phyloP scores from a whole-genome alignment of 495 filamentous ascomycete genomes.

The Schizothecium vesticola region DNA sequence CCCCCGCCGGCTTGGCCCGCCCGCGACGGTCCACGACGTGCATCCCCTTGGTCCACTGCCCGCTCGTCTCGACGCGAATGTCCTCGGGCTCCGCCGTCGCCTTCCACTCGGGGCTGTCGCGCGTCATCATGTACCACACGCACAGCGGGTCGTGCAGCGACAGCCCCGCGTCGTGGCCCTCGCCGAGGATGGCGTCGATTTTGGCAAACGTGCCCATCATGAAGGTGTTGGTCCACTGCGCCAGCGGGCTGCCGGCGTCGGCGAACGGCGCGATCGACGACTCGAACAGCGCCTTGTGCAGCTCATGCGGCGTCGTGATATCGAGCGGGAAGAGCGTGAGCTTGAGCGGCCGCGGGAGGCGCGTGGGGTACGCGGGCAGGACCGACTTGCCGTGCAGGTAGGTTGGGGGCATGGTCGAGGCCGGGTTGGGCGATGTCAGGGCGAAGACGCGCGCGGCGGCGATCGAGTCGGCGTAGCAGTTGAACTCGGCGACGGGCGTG shows the following conservation, averaged over 20 bases:
- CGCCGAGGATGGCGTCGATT: conserved; percentile 55
- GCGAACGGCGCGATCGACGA: conserved; percentile 46
- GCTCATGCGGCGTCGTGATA: conserved; percentile 70
- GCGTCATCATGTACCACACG: conserved; percentile 77
- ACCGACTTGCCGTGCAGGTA: conserved; percentile 27
- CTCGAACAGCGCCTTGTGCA: conserved; percentile 57
- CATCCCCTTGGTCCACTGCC: conserved; percentile 93
- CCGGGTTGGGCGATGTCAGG: conserved; percentile 73
- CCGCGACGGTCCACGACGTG: conserved; percentile 74
- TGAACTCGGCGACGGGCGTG: conserved; percentile 79
- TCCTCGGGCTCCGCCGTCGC: conserved; percentile 52
- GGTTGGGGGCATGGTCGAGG: conserved; percentile 60
- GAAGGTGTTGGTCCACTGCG: conserved; percentile 75
- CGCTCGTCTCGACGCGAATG: conserved; percentile 77
- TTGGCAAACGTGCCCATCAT: conserved; percentile 71
- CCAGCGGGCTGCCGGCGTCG: conserved; percentile 64
- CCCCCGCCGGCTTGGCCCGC: conserved; percentile 51
- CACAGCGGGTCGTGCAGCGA: conserved; percentile 84
- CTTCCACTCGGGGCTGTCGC: conserved; percentile 47
- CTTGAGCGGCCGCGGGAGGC: conserved; percentile 60
- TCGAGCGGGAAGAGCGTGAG: conserved; percentile 83
- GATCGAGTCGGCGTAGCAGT: conserved; percentile 72
- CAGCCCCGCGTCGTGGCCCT: conserved; percentile 52
- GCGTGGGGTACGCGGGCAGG: conserved; percentile 62
- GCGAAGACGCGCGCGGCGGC: conserved; percentile 87